These are phyloP conservation scores for Venturia pyrina DNA, from an alignment of 2,329 filamentous ascomycete genomes.

Conservation along the genomic window DNA sequence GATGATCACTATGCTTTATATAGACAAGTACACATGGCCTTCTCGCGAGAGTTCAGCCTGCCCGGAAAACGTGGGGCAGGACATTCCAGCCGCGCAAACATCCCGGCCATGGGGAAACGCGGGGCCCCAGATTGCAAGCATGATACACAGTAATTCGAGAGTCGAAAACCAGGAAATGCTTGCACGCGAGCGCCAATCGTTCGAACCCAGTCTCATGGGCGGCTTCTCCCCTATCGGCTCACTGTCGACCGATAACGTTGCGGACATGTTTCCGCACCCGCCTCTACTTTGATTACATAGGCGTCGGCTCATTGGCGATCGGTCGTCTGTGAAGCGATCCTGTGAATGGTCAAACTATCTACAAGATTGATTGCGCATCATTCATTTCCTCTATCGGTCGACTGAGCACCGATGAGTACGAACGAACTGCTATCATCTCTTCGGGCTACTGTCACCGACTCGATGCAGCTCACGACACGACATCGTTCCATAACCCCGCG, in stretches of 20 bases:
- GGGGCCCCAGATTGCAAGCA: background rate
- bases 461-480: background rate
- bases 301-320: background rate
- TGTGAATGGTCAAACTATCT: background rate
- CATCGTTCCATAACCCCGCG: background rate
- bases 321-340: background rate
- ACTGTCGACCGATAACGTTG: background rate
- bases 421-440: too few species aligned
- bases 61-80: background rate
- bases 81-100: background rate
- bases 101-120: background rate
- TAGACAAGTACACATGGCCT: background rate
- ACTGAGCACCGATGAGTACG: background rate
- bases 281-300: background rate
- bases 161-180: background rate
- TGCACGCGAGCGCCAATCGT: background rate
- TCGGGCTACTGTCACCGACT: background rate
- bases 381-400: background rate
- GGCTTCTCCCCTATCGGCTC: background rate
- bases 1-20: conserved; percentile 2
- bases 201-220: background rate
- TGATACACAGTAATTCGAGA: background rate
- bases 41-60: conserved; percentile 1
- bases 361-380: background rate
- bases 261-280: background rate